Conservation (phyloP, 2,329 filamentous ascomycete species). For the Aspergillus cejpii region DNA sequence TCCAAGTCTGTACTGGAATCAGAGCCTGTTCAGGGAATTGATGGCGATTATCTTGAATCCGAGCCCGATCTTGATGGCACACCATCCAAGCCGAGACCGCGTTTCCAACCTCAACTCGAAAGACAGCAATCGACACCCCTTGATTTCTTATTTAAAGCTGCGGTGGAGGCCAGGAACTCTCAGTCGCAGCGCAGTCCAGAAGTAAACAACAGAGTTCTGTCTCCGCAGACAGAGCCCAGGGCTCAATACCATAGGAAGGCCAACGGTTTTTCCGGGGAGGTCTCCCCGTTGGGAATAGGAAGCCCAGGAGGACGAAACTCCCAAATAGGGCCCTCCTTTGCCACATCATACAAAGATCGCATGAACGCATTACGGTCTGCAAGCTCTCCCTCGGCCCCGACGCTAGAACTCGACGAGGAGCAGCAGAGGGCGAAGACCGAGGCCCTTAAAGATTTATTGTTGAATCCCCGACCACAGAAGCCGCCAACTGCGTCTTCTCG, state of each 20-base stretch:
- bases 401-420: constrained; percentile 30
- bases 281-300: constrained; percentile 65
- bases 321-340: constrained; percentile 60
- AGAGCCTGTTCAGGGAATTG: constrained; percentile 34
- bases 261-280: constrained; percentile 47
- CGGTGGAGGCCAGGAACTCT: constrained; percentile 58
- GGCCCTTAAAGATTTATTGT: constrained; percentile 42
- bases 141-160: constrained; percentile 83
- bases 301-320: constrained; percentile 48
- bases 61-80: constrained; percentile 34
- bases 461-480: constrained; percentile 38
- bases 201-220: constrained; percentile 42
- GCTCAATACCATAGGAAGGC: constrained; percentile 39
- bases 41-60: constrained; percentile 35
- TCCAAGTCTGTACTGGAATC: constrained; percentile 68
- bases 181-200: constrained; percentile 46
- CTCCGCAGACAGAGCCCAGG: constrained; percentile 42
- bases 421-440: constrained; percentile 41
- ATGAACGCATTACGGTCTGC: constrained; percentile 40
- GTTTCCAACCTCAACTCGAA: constrained; percentile 30
- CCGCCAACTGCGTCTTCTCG: constrained; percentile 29
- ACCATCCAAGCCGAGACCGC: constrained; percentile 42
- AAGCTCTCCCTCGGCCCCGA: constrained; percentile 28
- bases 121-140: constrained; percentile 63
- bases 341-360: constrained; percentile 49